phyloP scores from a whole-genome alignment of 306 rosid genomes.

The Acmispon strigosus region DNA sequence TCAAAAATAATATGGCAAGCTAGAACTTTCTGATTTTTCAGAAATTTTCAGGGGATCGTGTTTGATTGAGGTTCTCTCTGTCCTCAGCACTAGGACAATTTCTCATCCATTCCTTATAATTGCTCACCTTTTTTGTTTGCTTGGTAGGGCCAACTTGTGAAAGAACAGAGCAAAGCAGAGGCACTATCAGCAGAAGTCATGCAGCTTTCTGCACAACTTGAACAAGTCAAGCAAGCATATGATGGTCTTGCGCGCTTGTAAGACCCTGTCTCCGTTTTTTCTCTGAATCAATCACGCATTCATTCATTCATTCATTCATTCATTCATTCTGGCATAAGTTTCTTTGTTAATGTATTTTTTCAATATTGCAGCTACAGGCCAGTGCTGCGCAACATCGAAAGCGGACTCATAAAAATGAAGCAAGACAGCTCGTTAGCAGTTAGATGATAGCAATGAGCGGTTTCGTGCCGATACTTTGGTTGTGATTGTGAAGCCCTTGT shows the following conservation, averaged over 20 bases:
- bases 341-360: slow-evolving; percentile 15
- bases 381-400: slow-evolving; percentile 80
- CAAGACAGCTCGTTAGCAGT: slow-evolving; percentile 55
- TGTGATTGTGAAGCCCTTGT: slow-evolving; percentile 5
- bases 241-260: slow-evolving; percentile 70
- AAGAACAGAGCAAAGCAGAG: slow-evolving; percentile 84
- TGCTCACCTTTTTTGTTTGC: slow-evolving; percentile 4
- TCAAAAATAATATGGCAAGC: background rate
- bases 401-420: slow-evolving; percentile 68
- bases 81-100: background rate
- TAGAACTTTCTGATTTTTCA: background rate
- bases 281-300: background rate
- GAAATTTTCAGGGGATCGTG: slow-evolving; percentile 5
- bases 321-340: background rate
- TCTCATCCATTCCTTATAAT: background rate
- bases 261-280: slow-evolving; percentile 14
- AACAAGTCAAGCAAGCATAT: slow-evolving; percentile 80
- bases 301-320: background rate
- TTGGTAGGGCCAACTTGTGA: slow-evolving; percentile 64
- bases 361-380: slow-evolving; percentile 67
- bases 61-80: background rate
- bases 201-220: slow-evolving; percentile 86
- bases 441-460: slow-evolving; percentile 24
- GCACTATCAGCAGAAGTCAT: slow-evolving; percentile 74
- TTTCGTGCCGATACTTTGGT: background rate